Evolutionary conservation across 768 basidiomycete species (phyloP), one percentile per base, ranked within the genome.

Genomic region (Daedaleopsis sinensis): DNA sequence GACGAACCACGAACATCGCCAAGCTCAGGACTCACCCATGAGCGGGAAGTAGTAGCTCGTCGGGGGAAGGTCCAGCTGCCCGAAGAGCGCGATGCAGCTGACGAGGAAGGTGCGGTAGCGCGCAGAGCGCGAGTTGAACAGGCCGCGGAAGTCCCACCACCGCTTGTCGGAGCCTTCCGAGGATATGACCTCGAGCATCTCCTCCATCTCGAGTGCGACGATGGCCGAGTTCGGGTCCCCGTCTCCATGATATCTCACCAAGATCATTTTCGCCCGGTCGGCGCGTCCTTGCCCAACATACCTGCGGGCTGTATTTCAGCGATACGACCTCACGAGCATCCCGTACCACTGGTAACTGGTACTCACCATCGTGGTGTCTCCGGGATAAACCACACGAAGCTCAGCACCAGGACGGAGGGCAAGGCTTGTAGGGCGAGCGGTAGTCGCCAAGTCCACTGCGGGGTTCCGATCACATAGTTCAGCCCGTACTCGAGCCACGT

Each of bases 211-310:
- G 46, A 67, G n/a, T 52, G 71, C 65, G 53, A 80, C 77, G 42
- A 90, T 78, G 0, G 86, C 85, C 64, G 88, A 86, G 10, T 80
- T 74, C 54, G 83, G 80, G 55, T 86, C 79, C n/a, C 82, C 75
- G 13, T 84, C 84, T 5, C 89, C 87, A 67, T 94, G 92, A 67
- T 89, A 91, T 60, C 82, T 83, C 16, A 84, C 82, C 8, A 94
- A 79, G 21, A 91, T 78, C 3, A 72, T 67, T 16, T 80, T 79
- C 0, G 92, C 91, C 64, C 84, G 74, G 0, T 80, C 81, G 67
- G 87, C 86, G 80, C 83, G 61, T 1, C 88, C 87, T 67, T 84
- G 83, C 38, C 69, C 60, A 58, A 65, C 59, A 64, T 68, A 61
- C 71, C 71, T 63, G 23, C 15, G 19, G n/a, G 24, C 7, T 49